These are phyloP conservation scores for Xylariales sp. DNA, from an alignment of 2,329 filamentous ascomycete genomes.

Conservation along the genomic window DNA sequence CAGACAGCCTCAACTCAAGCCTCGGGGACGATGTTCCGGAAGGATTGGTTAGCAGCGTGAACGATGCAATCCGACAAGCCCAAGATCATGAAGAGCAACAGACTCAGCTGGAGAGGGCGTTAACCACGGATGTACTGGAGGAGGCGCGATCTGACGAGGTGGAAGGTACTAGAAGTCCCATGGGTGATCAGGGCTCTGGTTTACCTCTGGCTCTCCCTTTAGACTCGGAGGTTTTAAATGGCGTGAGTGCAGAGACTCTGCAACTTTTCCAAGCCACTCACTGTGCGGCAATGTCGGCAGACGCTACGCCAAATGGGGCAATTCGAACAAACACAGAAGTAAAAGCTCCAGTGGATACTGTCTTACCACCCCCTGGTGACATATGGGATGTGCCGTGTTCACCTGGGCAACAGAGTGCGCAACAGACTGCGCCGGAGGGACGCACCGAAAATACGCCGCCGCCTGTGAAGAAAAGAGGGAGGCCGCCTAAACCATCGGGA, in stretches of 20 bases:
- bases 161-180: not conserved
- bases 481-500: constrained; percentile 9
- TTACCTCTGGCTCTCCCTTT: not conserved
- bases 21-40: constrained; percentile 37
- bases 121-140: not conserved
- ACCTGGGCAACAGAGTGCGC: constrained; percentile 2
- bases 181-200: not conserved
- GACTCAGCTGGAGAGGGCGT: not conserved
- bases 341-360: not conserved
- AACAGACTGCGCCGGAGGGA: not conserved
- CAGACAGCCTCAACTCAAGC: constrained; percentile 18
- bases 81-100: constrained; percentile 9
- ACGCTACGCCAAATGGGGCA: constrained; percentile 4
- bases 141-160: not conserved
- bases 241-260: not conserved
- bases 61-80: constrained; percentile 34
- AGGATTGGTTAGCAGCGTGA: constrained; percentile 41
- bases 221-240: not conserved
- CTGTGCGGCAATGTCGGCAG: not conserved
- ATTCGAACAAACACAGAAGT: constrained; percentile 1
- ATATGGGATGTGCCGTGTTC: constrained; percentile 20
- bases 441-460: not conserved
- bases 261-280: not conserved
- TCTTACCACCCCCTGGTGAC: not conserved
- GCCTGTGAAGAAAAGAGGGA: constrained; percentile 27